phyloP scores from a whole-genome alignment of 257 asterid species.

The Dorcoceras hygrometricum region DNA sequence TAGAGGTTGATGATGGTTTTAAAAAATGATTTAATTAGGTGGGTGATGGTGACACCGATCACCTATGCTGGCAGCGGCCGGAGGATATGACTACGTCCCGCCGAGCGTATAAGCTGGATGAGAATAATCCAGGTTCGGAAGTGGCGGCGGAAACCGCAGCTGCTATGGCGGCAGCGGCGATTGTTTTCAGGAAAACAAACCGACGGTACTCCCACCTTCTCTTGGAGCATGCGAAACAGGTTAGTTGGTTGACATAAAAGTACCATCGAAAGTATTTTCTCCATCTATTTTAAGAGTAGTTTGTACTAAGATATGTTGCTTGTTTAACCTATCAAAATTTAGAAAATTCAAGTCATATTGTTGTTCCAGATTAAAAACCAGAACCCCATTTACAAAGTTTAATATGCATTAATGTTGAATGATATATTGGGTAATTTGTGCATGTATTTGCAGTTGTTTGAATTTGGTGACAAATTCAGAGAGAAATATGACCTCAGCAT shows the following conservation, averaged over 20 bases:
- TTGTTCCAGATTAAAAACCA: too few species aligned
- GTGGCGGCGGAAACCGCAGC: conserved; percentile 82
- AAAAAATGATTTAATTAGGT: conserved; percentile 34
- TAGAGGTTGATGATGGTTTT: not conserved
- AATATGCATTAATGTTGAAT: not conserved
- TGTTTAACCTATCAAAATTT: too few species aligned
- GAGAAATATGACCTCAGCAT: conserved; percentile 69
- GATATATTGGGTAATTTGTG: not conserved
- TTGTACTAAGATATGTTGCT: too few species aligned
- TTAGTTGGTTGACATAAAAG: conserved; percentile 20
- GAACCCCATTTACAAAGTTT: not conserved
- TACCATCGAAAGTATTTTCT: too few species aligned
- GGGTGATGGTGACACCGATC: conserved; percentile 81
- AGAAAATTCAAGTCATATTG: too few species aligned
- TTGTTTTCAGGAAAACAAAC: conserved; percentile 49
- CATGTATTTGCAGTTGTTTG: conserved; percentile 61
- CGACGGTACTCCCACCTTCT: conserved; percentile 63
- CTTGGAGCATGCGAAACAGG: conserved; percentile 65
- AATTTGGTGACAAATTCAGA: conserved; percentile 73
- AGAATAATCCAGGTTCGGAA: conserved; percentile 69
- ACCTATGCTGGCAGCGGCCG: conserved; percentile 84
- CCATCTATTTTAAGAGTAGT: too few species aligned
- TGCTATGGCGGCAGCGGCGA: conserved; percentile 83
- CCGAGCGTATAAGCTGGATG: conserved; percentile 63
- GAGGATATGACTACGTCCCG: conserved; percentile 88